These are phyloP conservation scores for Colletotrichum sp. DNA, from an alignment of 2,329 filamentous ascomycete genomes.

Conservation along the genomic window DNA sequence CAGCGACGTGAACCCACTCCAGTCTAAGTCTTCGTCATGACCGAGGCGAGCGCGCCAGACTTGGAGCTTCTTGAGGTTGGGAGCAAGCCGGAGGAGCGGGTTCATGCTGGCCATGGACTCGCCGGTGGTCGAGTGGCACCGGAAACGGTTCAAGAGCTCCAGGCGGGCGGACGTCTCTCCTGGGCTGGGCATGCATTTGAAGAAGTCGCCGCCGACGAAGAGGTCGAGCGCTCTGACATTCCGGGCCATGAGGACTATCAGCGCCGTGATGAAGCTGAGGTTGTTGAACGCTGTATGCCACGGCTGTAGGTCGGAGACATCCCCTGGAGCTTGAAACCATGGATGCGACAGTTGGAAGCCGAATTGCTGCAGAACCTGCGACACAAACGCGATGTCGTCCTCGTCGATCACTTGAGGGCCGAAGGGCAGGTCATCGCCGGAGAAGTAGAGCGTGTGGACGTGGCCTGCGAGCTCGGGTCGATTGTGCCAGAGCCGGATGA, in stretches of 20 bases:
- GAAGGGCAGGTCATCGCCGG: background rate
- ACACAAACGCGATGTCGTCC: background rate
- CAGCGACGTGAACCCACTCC: background rate
- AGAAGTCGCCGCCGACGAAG: background rate
- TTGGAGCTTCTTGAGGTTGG: background rate
- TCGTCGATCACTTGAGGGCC: background rate
- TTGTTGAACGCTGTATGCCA: background rate
- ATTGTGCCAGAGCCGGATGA: background rate
- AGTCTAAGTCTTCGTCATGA: background rate
- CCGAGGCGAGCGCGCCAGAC: background rate
- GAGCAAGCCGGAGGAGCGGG: background rate
- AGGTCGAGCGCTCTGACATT: background rate
- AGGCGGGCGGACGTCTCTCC: background rate
- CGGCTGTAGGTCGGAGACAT: background rate
- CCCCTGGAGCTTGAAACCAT: rapidly evolving
- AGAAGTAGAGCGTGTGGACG: background rate
- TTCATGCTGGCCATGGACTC: background rate
- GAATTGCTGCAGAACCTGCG: background rate
- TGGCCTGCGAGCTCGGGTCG: background rate
- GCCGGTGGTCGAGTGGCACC: background rate
- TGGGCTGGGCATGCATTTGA: background rate
- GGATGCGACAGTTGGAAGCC: background rate
- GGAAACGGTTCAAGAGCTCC: background rate
- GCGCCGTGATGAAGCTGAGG: background rate
- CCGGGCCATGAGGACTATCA: background rate